Evolutionary conservation across 192 early-diverging fungal genomes (phyloP).

Genomic region (Entomortierella beljakovae): DNA sequence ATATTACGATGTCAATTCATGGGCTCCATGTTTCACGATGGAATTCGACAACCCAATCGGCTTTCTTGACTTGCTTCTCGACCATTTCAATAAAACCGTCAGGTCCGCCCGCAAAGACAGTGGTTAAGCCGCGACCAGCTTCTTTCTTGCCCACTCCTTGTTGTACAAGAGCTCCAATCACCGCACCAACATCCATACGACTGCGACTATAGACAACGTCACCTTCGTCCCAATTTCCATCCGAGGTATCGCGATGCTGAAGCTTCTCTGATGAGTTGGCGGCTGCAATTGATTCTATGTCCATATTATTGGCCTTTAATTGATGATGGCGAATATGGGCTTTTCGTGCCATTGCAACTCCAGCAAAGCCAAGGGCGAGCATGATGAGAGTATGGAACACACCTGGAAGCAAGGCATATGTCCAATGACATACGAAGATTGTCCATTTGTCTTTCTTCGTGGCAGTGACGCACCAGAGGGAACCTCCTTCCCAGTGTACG

Average conservation of each 20-base stretch:
- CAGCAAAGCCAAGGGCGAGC: conserved; percentile 30
- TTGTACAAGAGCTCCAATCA: conserved; percentile 23
- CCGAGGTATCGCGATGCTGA: conserved; percentile 15
- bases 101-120: conserved; percentile 50
- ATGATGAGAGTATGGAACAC: conserved; percentile 29
- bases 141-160: conserved; percentile 35
- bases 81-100: conserved; percentile 40
- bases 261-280: not conserved
- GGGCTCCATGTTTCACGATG: conserved; percentile 44
- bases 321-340: conserved; percentile 26
- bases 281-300: conserved; percentile 14
- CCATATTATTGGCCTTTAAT: not conserved
- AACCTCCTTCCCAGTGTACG: conserved; percentile 16
- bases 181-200: conserved; percentile 34
- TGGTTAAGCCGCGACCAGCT: conserved; percentile 16
- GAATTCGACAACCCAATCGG: conserved; percentile 35
- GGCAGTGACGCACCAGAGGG: conserved; percentile 22
- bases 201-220: conserved; percentile 47
- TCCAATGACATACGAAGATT: conserved; percentile 47
- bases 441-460: conserved; percentile 37
- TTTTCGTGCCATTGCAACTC: conserved; percentile 19
- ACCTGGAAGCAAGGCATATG: conserved; percentile 26
- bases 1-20: no score
- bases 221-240: conserved; percentile 51
- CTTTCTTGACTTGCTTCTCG: conserved; percentile 30